These are phyloP conservation scores for Alternaria sp. DNA, from an alignment of 2,329 filamentous ascomycete species.

Conservation along the genomic window DNA sequence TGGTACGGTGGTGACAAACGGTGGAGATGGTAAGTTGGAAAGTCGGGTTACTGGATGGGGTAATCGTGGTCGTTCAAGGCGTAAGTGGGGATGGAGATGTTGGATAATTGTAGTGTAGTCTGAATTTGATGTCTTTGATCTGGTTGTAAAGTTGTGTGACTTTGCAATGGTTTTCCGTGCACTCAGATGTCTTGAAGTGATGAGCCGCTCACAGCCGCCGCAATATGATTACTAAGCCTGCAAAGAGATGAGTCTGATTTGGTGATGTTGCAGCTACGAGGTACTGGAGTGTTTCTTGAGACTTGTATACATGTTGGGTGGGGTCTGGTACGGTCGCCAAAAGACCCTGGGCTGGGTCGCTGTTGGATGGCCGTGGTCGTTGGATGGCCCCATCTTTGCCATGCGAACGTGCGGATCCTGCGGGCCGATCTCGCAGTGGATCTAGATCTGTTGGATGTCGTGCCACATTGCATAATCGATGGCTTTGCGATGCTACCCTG, in stretches of 20 bases:
- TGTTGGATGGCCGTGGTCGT: not conserved
- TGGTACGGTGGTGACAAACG: not conserved
- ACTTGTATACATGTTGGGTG: not conserved
- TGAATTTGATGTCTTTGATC: not conserved
- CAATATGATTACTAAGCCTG: no score
- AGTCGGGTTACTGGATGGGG: not conserved
- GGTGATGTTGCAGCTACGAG: not conserved
- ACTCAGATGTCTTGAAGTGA: not conserved
- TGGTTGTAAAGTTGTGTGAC: not conserved
- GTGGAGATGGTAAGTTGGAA: not conserved
- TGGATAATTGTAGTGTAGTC: no score
- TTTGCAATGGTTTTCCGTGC: not conserved
- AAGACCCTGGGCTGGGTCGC: no score
- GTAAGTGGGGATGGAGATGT: not conserved
- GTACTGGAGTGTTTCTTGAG: not conserved
- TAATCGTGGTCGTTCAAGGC: not conserved
- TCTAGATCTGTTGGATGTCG: not conserved
- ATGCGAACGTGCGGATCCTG: conserved; percentile 11
- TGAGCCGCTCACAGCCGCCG: not conserved
- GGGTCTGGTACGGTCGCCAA: not conserved
- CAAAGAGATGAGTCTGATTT: no score
- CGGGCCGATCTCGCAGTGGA: conserved; percentile 1
- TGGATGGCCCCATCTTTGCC: conserved; percentile 2
- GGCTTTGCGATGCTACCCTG: not conserved
- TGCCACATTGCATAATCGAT: not conserved